phyloP scores from a whole-genome alignment of 1,139 yeast genomes.

The Spencermartinsiella ligniputridi region DNA sequence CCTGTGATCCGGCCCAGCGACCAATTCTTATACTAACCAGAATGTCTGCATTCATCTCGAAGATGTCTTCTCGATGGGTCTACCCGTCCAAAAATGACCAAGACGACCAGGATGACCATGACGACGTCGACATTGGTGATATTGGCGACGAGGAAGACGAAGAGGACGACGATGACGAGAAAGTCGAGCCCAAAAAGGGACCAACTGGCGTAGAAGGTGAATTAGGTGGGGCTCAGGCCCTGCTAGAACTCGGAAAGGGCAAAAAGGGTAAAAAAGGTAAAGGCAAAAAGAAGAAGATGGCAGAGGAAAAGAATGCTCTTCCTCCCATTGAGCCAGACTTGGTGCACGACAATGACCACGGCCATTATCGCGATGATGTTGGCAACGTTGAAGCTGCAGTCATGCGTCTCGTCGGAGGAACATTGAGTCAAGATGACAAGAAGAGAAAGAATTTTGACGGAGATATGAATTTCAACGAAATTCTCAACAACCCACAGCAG shows the following conservation, averaged over 20 bases:
- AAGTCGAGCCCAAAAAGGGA: neutral
- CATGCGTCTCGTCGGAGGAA: slow-evolving; percentile 15
- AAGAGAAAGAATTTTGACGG: slow-evolving; percentile 13
- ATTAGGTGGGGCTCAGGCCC: slow-evolving; percentile 26
- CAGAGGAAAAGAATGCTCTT: slow-evolving; percentile 11
- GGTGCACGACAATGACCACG: slow-evolving; percentile 8
- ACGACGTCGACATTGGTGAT: neutral
- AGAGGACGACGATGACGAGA: slow-evolving; percentile 1
- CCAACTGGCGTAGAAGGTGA: neutral
- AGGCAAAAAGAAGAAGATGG: slow-evolving; percentile 11
- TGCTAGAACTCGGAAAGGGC: slow-evolving; percentile 26
- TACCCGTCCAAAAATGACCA: neutral
- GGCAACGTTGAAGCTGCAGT: slow-evolving; percentile 18
- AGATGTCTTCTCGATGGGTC: slow-evolving; percentile 12
- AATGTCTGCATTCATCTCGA: slow-evolving; percentile 9
- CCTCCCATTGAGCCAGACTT: slow-evolving; percentile 11
- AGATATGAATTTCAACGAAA: slow-evolving; percentile 9
- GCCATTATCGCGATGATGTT: slow-evolving; percentile 8
- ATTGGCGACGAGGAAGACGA: slow-evolving; percentile 4
- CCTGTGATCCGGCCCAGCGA: too few species aligned
- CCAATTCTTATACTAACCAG: too few species aligned
- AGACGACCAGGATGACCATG: slow-evolving; percentile 1
- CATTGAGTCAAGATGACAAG: slow-evolving; percentile 11
- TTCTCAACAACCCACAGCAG: slow-evolving; percentile 12
- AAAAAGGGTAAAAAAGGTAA: slow-evolving; percentile 14